Evolutionary conservation across 306 rosid species (phyloP).

Genomic region (Nissolia schottii): DNA sequence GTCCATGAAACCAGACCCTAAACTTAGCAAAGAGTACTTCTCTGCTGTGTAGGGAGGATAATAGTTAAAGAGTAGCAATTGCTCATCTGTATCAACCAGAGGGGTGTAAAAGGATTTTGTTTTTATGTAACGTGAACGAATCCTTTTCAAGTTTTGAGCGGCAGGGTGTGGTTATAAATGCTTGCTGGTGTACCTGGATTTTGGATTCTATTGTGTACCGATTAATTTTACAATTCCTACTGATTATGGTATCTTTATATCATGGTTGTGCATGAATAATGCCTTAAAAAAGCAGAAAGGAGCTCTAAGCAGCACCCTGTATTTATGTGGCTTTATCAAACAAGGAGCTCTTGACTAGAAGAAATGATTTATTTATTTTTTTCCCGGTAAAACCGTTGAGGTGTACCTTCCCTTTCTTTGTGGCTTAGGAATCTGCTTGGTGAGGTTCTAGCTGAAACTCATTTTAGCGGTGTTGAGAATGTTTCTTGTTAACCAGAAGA

Average conservation of each 20-base stretch:
- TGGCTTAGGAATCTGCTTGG: too few relatives aligned
- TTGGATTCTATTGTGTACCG: slow-evolving; percentile 21
- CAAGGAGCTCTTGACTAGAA: neutral
- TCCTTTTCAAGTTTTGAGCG: slow-evolving; percentile 13
- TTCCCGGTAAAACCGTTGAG: too few relatives aligned
- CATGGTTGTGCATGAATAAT: neutral
- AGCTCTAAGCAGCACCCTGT: neutral
- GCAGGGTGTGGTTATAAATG: neutral
- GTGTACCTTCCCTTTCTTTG: too few relatives aligned
- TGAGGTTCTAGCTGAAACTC: too few relatives aligned
- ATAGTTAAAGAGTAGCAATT: slow-evolving; percentile 11
- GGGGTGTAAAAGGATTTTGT: slow-evolving; percentile 42
- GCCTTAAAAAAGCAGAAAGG: neutral
- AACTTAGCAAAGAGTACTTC: slow-evolving; percentile 92
- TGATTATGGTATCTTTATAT: neutral
- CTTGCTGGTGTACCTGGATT: slow-evolving; percentile 10
- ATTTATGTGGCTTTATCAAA: neutral
- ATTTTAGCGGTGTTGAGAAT: too few relatives aligned
- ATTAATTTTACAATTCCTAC: neutral
- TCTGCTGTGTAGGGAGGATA: slow-evolving; percentile 54
- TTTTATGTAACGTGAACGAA: slow-evolving; percentile 24
- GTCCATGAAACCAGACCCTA: slow-evolving; percentile 99
- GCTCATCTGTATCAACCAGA: slow-evolving; percentile 31
- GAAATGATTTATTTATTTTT: too few relatives aligned
- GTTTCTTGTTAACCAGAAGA: too few relatives aligned